A percentile compares a stretch with the other conserved stretches of the same genome.
Evolutionary conservation across 331 rosid species (phyloP).

Genomic region (Cydonia oblonga): DNA sequence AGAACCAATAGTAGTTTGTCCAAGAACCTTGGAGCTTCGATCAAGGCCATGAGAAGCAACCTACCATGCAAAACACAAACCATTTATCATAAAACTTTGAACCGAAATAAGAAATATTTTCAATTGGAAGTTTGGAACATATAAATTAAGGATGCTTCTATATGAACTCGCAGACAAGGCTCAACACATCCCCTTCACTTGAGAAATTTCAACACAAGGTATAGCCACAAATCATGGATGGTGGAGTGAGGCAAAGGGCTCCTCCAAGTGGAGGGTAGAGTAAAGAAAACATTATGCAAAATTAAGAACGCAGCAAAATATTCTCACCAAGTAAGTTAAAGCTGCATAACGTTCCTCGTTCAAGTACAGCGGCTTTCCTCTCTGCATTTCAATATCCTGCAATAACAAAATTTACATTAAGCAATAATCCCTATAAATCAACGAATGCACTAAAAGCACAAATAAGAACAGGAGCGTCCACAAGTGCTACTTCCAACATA

Average conservation of each 20-base stretch:
- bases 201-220: not conserved
- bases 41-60: constrained; percentile 99
- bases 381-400: constrained; percentile 70
- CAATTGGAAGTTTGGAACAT: not conserved
- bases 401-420: constrained; percentile 4
- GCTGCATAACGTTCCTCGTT: constrained; percentile 91
- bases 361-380: constrained; percentile 89
- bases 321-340: constrained; percentile 66
- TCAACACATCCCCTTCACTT: not conserved
- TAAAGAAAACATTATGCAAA: not conserved
- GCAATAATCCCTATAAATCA: not conserved
- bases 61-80: constrained; percentile 22
- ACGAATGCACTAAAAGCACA: not conserved
- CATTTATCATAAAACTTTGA: not conserved
- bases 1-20: constrained; percentile 80
- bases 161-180: not conserved
- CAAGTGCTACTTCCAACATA: not conserved
- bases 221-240: not conserved
- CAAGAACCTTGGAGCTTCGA: constrained; percentile 91
- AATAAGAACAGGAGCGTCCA: not conserved
- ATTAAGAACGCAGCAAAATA: not conserved
- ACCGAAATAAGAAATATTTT: not conserved
- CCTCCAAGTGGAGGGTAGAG: not conserved
- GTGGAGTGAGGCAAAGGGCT: not conserved
- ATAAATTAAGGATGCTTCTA: not conserved